Evolutionary conservation across 208 protist genomes (phyloP).

Genomic region (Leishmania turanica): DNA sequence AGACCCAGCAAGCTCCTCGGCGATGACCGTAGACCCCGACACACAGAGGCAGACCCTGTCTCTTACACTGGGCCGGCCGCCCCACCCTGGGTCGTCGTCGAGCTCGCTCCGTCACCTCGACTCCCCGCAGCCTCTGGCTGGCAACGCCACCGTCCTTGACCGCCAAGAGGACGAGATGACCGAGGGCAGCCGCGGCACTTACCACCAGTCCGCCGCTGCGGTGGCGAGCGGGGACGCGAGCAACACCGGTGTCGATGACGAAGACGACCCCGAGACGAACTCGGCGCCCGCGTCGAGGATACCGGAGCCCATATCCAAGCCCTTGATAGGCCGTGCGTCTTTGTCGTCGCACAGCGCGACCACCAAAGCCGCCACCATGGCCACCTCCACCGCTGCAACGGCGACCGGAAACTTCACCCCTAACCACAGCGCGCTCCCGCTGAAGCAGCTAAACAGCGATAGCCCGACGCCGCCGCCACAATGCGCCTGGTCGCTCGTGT

Average conservation of each 20-base stretch:
- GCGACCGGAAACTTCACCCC: background rate
- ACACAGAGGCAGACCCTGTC: background rate
- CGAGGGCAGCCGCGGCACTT: background rate
- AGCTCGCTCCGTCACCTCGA: background rate
- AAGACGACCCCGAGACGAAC: background rate
- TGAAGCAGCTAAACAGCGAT: background rate
- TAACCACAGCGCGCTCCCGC: background rate
- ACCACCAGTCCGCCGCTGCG: background rate
- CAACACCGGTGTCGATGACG: background rate
- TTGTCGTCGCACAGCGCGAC: background rate
- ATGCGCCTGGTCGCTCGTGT: slow-evolving; percentile 23
- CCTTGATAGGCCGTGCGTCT: background rate
- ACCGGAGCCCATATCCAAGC: background rate
- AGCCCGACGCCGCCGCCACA: background rate
- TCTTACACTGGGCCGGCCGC: background rate
- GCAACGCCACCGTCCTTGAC: background rate
- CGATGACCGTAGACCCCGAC: background rate
- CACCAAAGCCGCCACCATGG: background rate
- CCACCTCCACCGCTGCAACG: background rate
- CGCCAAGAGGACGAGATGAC: background rate
- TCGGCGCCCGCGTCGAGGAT: background rate
- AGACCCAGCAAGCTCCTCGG: background rate
- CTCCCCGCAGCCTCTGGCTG: background rate
- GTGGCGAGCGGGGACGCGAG: background rate
- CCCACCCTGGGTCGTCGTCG: background rate